These are phyloP conservation scores for Heterobasidion parviporum DNA, from an alignment of 1,284 basidiomycete genomes.

Conservation along the genomic window DNA sequence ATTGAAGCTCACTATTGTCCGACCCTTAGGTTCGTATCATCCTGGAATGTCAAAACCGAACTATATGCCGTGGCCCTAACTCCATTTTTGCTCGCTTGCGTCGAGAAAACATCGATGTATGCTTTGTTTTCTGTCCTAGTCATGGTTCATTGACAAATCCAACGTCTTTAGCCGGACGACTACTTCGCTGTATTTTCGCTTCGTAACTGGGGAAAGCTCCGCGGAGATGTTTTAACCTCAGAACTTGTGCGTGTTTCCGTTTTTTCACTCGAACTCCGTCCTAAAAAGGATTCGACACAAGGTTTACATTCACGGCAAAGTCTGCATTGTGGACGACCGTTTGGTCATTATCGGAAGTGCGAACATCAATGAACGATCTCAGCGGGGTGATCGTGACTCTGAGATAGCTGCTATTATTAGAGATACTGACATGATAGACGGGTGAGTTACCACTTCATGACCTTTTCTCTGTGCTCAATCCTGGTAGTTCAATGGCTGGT, in stretches of 20 bases:
- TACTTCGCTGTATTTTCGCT: slow-evolving; percentile 92
- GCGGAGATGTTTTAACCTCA: slow-evolving; percentile 79
- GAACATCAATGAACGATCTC: slow-evolving; percentile 97
- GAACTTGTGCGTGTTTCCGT: slow-evolving; percentile 57
- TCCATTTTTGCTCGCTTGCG: slow-evolving; percentile 88
- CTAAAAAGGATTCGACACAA: slow-evolving; percentile 15
- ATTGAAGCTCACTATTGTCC: slow-evolving; percentile 2
- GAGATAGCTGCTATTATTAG: slow-evolving; percentile 90
- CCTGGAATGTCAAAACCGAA: slow-evolving; percentile 87
- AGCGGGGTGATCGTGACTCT: slow-evolving; percentile 93
- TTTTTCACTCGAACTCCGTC: neutral
- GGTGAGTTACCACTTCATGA: slow-evolving; percentile 35
- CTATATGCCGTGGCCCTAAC: slow-evolving; percentile 83
- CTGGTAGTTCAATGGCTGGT: slow-evolving; percentile 82
- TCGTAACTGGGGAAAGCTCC: slow-evolving; percentile 90
- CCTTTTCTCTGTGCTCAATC: neutral
- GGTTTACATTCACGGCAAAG: slow-evolving; percentile 88
- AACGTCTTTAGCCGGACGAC: slow-evolving; percentile 66
- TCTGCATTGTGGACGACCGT: slow-evolving; percentile 93
- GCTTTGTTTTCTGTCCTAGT: slow-evolving; percentile 15
- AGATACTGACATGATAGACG: slow-evolving; percentile 94
- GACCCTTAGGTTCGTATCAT: slow-evolving; percentile 74
- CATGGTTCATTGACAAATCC: neutral
- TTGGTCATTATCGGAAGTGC: slow-evolving; percentile 98
- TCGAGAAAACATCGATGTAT: slow-evolving; percentile 83